phyloP scores from a whole-genome alignment of 768 basidiomycete genomes.

The Leccinum arenicola region DNA sequence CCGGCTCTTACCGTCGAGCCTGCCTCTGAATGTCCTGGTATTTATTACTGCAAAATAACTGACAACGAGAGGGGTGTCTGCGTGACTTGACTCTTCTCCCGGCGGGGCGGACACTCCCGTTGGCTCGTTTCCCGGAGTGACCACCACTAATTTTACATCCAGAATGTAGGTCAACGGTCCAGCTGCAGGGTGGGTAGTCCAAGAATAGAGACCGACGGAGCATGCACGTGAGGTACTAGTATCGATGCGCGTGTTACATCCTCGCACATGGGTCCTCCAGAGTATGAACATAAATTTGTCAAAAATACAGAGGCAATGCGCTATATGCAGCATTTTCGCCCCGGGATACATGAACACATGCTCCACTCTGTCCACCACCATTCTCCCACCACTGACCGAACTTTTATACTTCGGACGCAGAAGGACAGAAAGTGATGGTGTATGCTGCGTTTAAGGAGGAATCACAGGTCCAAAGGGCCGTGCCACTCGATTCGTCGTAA shows the following conservation, averaged over 20 bases:
- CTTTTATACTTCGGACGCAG: neutral
- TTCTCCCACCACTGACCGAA: neutral
- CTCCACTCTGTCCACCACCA: neutral
- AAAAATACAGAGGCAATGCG: neutral
- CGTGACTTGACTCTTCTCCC: neutral
- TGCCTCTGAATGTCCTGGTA: neutral
- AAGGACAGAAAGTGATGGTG: slow-evolving; percentile 47
- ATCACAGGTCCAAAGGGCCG: slow-evolving; percentile 45
- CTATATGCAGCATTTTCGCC: neutral
- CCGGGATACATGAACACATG: neutral
- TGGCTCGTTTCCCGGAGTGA: too few relatives aligned
- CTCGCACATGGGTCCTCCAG: neutral
- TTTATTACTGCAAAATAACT: neutral
- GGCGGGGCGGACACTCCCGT: too few relatives aligned
- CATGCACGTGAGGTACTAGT: too few relatives aligned
- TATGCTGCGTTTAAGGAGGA: slow-evolving; percentile 36
- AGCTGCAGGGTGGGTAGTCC: too few relatives aligned
- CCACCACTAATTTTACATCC: too few relatives aligned
- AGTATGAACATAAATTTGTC: neutral
- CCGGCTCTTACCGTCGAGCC: neutral
- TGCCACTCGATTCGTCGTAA: slow-evolving; percentile 47
- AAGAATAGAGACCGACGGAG: neutral
- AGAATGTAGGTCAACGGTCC: neutral
- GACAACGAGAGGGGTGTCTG: too few relatives aligned
- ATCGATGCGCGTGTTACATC: neutral